Evolutionary conservation across 2,329 filamentous ascomycete genomes (phyloP), one percentile per base, ranked within the genome.

Genomic region (Purpureocillium lavendulum): DNA sequence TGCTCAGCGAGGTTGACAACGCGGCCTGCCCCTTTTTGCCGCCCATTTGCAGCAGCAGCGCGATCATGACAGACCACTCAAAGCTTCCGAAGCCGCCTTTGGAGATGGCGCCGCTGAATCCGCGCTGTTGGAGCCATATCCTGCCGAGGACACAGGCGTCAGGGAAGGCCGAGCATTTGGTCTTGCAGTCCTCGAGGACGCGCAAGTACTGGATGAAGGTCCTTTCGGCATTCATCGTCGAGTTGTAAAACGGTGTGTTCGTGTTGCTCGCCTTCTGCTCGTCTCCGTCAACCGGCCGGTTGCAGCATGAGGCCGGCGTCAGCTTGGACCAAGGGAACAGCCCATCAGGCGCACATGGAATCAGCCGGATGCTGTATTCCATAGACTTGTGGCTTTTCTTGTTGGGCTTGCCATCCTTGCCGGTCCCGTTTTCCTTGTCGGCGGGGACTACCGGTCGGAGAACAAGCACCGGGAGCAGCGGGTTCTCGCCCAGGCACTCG

Each of bases 81-180:
- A 95, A 94, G 49, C 87, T 80, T 3, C 92, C 92, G 57, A 98
- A 96, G 0, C 92, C 92, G 33, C 92, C 90, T 33, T 72, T 67
- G 2, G 77, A 71, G n/a, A 88, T 61, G 16, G 73, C 67, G 33
- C 84, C 76, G 13, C 73, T 74, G 48, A 96, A 85, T 0, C 88
- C 88, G 40, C 90, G 78, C 61, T 97, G 90, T 49, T 82, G 81
- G 31, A 98, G 71, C 92, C 92, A 98, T 40, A 86, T 77, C 41
- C 84, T 80, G 18, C 90, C 92, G 16, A 98, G 72, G 7, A 94
- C 71, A 57, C 87, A 94, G 8, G 88, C 85, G 58, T 96, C 88
- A 42, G 75, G 72, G 59, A 89, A 96, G 4, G 80, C 75, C 12
- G 80, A 64, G 50, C 84, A 88, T 36, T 78, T 74, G 38, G 77